A percentile compares a stretch with the other conserved stretches of the same genome.
phyloP scores from a whole-genome alignment of 2,329 filamentous ascomycete species.

The Sporothrix globosa region DNA sequence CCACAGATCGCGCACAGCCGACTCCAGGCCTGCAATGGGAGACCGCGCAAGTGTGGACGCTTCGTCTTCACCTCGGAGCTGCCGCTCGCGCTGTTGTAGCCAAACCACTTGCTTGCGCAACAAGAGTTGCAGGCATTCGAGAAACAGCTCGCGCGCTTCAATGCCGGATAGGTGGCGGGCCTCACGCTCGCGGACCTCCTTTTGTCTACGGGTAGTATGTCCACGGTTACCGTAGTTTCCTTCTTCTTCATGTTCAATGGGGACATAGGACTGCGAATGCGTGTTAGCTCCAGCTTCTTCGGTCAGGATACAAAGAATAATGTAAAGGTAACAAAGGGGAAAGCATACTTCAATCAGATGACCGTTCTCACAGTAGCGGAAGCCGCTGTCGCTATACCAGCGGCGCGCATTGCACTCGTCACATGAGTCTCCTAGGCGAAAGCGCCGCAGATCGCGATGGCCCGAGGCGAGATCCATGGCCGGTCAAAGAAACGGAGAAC shows the following conservation, averaged over 20 bases:
- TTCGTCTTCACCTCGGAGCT: conserved; percentile 48
- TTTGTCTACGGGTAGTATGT: conserved; percentile 58
- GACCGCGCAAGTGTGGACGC: conserved; percentile 39
- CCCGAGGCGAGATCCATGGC: conserved; percentile 45
- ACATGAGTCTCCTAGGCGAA: conserved; percentile 58
- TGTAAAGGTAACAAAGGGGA: background rate
- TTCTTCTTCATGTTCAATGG: conserved; percentile 64
- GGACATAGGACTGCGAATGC: conserved; percentile 45
- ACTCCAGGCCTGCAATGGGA: conserved; percentile 69
- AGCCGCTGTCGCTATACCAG: conserved; percentile 75
- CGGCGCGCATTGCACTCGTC: conserved; percentile 70
- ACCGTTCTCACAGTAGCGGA: conserved; percentile 77
- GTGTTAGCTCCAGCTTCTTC: background rate
- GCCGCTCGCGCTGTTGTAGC: conserved; percentile 67
- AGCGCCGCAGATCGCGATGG: conserved; percentile 52
- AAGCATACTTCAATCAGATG: conserved; percentile 72
- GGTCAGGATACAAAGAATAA: background rate
- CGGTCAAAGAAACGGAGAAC: too few relatives aligned
- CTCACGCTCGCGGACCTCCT: conserved; percentile 58
- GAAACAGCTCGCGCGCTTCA: conserved; percentile 73
- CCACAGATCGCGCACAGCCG: conserved; percentile 83
- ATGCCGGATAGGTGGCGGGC: conserved; percentile 64
- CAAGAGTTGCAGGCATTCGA: conserved; percentile 83
- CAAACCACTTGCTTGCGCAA: conserved; percentile 79
- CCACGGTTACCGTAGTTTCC: conserved; percentile 69